Conservation (phyloP, 176 grass and related monocot species). For the Bromus sterilis region DNA sequence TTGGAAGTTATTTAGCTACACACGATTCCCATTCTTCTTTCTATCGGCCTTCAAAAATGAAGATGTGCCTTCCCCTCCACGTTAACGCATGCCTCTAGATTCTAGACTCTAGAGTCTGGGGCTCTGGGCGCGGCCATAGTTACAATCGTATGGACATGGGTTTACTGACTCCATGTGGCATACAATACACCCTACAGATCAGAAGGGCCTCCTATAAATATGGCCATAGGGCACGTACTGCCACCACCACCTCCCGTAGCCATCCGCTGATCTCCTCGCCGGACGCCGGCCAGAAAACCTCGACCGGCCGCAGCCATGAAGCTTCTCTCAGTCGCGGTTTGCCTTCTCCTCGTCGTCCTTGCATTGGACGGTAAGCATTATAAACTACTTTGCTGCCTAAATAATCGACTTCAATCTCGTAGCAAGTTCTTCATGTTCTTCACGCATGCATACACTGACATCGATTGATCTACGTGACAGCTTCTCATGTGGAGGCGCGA, state of each 20-base stretch:
- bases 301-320: not conserved
- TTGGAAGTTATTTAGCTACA: too few relatives aligned
- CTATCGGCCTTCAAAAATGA: too few relatives aligned
- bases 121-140: too few relatives aligned
- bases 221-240: not conserved
- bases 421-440: too few relatives aligned
- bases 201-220: not conserved
- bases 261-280: too few relatives aligned
- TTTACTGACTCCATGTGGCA: not conserved
- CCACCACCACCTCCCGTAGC: too few relatives aligned
- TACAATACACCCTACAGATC: not conserved
- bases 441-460: not conserved
- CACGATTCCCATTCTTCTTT: too few relatives aligned
- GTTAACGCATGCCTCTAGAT: too few relatives aligned
- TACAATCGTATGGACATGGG: not conserved
- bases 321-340: not conserved
- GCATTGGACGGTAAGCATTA: not conserved
- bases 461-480: not conserved
- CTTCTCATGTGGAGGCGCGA: not conserved
- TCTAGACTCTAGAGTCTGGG: too few relatives aligned
- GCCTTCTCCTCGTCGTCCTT: not conserved
- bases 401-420: not conserved
- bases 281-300: too few relatives aligned
- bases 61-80: too few relatives aligned
- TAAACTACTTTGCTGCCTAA: not conserved